Evolutionary conservation across 2,329 filamentous ascomycete genomes (phyloP).

Genomic region (Xylariomycetidae sp.): DNA sequence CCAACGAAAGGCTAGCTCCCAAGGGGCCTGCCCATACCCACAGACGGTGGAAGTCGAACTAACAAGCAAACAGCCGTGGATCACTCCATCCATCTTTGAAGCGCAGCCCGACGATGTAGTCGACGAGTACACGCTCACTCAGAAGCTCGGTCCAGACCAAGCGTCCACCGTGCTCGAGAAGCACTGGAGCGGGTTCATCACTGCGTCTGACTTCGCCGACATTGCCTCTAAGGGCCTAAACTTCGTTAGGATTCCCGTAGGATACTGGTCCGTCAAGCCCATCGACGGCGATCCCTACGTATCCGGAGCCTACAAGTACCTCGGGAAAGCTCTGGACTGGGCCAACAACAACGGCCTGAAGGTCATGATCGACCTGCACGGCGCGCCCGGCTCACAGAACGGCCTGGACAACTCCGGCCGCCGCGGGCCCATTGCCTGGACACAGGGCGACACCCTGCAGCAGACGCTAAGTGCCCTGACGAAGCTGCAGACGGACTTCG

Average conservation of each 20-base stretch:
- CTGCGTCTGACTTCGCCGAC: conserved; percentile 46
- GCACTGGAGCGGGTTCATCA: conserved; percentile 46
- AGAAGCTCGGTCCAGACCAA: conserved; percentile 38
- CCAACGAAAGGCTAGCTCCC: too few relatives aligned
- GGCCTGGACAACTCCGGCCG: conserved; percentile 59
- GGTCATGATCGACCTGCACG: conserved; percentile 54
- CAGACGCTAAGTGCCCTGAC: conserved; percentile 44
- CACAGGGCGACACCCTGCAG: conserved; percentile 14
- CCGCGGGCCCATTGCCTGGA: conserved; percentile 29
- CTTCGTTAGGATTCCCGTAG: conserved; percentile 51
- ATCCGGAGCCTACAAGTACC: conserved; percentile 31
- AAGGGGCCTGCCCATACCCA: not conserved
- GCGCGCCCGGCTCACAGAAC: conserved; percentile 50
- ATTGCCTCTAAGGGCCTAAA: conserved; percentile 53
- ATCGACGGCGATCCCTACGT: conserved; percentile 43
- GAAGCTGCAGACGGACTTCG: conserved; percentile 41
- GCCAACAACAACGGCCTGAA: conserved; percentile 33
- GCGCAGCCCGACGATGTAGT: conserved; percentile 32
- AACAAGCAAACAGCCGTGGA: conserved; percentile 72
- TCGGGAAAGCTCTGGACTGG: conserved; percentile 53
- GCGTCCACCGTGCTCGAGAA: conserved; percentile 36
- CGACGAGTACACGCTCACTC: conserved; percentile 45
- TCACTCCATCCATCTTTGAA: conserved; percentile 66
- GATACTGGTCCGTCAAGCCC: conserved; percentile 54
- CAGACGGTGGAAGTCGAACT: not conserved